Base-by-base conservation (phyloP, 768 basidiomycete genomes). In the Boletus reticuloceps region DNA sequence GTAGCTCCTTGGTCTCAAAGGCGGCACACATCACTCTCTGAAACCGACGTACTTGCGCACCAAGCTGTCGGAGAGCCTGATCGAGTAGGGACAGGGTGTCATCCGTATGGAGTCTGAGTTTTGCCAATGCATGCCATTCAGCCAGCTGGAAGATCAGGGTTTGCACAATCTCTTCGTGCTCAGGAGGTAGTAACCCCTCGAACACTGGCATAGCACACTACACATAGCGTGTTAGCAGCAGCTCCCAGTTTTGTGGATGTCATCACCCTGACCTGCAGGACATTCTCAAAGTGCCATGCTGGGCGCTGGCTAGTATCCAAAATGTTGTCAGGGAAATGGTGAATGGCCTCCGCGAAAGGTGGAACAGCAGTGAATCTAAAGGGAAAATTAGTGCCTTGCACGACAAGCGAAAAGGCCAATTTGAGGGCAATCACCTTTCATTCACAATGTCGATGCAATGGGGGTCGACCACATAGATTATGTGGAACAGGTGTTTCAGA, bases 131-230 rank as follows among this genome's bases (percentile, higher is more conserved):
- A 27, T 54, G 53, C 47, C 53, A 54, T 37, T 54, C 41, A 10
- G 53, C 40, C 1, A 48, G 34, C 1, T 34, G 13, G 12, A 48
- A 54, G 0, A 75, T 44, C 1, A 77, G 54, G 3, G 58, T 51
- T 27, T 27, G 25, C 1, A 73, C 47, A 4, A 59, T 51, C 2
- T 13, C 7, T 1, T 74, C 55, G 29, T 73, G 60, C 0, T 34
- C 47, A 6, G 62, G 51, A 2, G 64, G 66, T 0, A 78, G 61
- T 0, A 80, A 65, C 3, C 70, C 74, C 5, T 78, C 73, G 34
- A 78, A 75, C 0, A 63, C 72, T 0, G 77, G 75, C 3, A 77
- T 64, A 0, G 71, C 60, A 46, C 73, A 74, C 74, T 76, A 25
- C 6, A 13, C 25, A 5, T 12, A 9, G 6, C 25, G 6, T 6